Conservation (phyloP, 768 basidiomycete genomes). For the Dendrothele bispora region DNA sequence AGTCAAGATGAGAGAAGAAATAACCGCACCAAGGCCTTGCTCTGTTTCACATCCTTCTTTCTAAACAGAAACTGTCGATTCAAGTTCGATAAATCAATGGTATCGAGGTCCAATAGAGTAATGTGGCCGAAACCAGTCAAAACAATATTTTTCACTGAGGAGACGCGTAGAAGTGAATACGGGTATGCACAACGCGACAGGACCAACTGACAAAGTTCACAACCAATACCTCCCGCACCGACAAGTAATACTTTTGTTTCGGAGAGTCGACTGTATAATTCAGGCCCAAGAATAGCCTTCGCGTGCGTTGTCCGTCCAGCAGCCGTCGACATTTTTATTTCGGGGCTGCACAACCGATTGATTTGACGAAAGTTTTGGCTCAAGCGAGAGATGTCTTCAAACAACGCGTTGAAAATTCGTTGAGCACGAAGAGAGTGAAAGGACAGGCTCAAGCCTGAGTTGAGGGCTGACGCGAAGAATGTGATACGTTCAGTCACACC, state of each 20-base stretch:
- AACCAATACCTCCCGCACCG: constrained; percentile 96
- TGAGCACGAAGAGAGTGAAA: too few relatives aligned
- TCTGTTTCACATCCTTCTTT: constrained; percentile 96
- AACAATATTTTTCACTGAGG: constrained; percentile 90
- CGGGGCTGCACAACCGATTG: too few relatives aligned
- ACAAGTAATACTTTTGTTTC: constrained; percentile 80
- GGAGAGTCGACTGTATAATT: constrained; percentile 60
- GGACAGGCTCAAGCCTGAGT: too few relatives aligned
- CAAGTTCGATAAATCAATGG: constrained; percentile 96
- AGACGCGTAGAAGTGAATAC: neutral
- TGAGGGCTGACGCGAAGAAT: too few relatives aligned
- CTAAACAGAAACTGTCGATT: constrained; percentile 96
- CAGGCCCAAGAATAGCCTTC: constrained; percentile 76
- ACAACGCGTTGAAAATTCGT: too few relatives aligned
- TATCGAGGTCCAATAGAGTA: constrained; percentile 93
- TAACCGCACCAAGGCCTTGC: constrained; percentile 79
- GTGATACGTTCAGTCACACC: too few relatives aligned
- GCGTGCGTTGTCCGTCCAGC: constrained; percentile 60
- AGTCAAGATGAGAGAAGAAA: neutral
- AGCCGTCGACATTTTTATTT: constrained; percentile 47
- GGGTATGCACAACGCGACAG: neutral
- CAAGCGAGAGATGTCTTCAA: too few relatives aligned
- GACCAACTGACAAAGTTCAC: constrained; percentile 75
- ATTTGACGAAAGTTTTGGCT: too few relatives aligned
- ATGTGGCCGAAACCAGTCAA: constrained; percentile 91